phyloP scores from a whole-genome alignment of 306 rosid species.

The Hippophae gyantsensis region DNA sequence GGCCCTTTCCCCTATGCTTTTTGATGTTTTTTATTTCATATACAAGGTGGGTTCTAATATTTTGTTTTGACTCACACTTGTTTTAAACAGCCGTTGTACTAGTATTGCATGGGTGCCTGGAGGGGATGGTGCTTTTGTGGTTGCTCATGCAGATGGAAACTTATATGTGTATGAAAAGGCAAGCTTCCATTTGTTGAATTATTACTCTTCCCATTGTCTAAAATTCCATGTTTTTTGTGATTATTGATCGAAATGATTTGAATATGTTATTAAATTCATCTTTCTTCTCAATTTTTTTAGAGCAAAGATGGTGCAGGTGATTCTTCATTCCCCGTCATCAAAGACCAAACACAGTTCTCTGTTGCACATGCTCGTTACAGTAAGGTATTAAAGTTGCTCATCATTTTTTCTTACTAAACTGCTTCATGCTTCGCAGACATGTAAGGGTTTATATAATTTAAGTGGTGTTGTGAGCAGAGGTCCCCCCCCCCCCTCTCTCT shows the following conservation, averaged over 20 bases:
- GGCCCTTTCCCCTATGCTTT: too few relatives aligned
- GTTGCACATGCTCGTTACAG: constrained; percentile 90
- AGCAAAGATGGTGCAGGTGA: constrained; percentile 84
- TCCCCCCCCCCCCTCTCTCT: too few relatives aligned
- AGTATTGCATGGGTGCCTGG: constrained; percentile 88
- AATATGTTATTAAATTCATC: constrained; percentile 7
- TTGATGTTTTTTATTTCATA: too few relatives aligned
- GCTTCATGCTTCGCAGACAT: not conserved
- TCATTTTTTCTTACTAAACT: constrained; percentile 5
- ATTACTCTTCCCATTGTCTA: constrained; percentile 6
- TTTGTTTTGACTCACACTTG: constrained; percentile 24
- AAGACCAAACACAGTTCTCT: constrained; percentile 85
- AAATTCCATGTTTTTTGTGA: not conserved
- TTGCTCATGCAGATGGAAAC: constrained; percentile 92
- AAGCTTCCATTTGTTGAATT: constrained; percentile 29
- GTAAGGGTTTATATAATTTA: too few relatives aligned
- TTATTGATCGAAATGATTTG: constrained; percentile 4
- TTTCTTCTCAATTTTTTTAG: constrained; percentile 22
- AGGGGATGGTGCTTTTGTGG: constrained; percentile 84
- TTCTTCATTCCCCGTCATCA: constrained; percentile 70
- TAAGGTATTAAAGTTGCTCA: constrained; percentile 48
- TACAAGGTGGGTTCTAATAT: too few relatives aligned
- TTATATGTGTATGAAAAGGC: constrained; percentile 85
- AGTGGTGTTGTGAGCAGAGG: too few relatives aligned
- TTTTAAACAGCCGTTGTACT: constrained; percentile 81